These are phyloP conservation scores for Aureobasidium sp. DNA, from an alignment of 2,329 filamentous ascomycete genomes.

Conservation along the genomic window DNA sequence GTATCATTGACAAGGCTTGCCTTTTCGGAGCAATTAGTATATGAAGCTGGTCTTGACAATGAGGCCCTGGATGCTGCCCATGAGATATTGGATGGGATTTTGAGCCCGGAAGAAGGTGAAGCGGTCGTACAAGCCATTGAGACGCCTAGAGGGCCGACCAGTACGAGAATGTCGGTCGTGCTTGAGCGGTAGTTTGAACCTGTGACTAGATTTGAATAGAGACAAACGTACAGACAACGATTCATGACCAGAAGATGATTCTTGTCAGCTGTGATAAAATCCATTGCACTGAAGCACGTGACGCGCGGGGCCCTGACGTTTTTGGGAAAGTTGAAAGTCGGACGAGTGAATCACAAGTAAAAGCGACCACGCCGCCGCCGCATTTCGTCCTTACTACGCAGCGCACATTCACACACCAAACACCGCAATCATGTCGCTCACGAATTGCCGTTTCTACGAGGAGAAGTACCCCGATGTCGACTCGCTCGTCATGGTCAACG, in stretches of 20 bases:
- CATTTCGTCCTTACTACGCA: background rate
- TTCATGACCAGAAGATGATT: background rate
- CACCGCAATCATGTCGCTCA: constrained; percentile 40
- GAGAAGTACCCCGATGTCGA: constrained; percentile 98
- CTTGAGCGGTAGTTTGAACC: background rate
- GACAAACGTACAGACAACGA: background rate
- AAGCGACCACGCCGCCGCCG: constrained; percentile 1
- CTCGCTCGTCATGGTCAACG: constrained; percentile 99
- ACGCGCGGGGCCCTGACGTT: constrained; percentile 10
- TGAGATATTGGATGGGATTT: constrained; percentile 66
- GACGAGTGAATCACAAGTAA: constrained; percentile 4
- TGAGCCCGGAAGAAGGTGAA: constrained; percentile 72
- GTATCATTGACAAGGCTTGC: constrained; percentile 74
- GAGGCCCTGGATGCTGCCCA: constrained; percentile 75
- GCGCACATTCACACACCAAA: background rate
- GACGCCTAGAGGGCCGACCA: constrained; percentile 23
- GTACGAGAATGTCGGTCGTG: background rate
- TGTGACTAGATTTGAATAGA: background rate
- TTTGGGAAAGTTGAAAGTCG: constrained; percentile 1
- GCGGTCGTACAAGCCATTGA: constrained; percentile 42
- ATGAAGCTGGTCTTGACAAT: constrained; percentile 67
- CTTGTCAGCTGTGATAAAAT: background rate
- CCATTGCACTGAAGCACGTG: constrained; percentile 1
- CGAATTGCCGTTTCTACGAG: constrained; percentile 95
- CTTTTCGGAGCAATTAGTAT: constrained; percentile 69